Percentiles rank a stretch among this genome's conserved stretches.
Conservation (phyloP, 768 basidiomycete species). For the Trametes maxima region DNA sequence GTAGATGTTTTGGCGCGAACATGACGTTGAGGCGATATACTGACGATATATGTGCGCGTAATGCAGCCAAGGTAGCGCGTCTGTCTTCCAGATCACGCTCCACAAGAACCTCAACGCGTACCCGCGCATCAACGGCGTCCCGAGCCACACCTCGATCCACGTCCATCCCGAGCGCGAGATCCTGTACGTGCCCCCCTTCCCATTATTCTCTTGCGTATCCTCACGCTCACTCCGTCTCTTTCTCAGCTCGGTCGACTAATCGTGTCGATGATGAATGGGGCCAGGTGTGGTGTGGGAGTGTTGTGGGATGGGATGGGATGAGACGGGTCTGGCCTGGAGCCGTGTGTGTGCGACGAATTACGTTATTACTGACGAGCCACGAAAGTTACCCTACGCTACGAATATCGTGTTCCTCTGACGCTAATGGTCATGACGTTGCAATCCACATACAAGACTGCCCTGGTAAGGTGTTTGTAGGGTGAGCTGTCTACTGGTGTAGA, state of each 20-base stretch:
- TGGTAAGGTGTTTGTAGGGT: too few relatives aligned
- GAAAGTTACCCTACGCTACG: background rate
- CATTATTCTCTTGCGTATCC: background rate
- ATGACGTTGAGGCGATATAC: background rate
- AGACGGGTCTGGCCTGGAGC: too few relatives aligned
- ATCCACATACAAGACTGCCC: too few relatives aligned
- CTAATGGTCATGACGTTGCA: too few relatives aligned
- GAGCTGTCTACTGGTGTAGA: too few relatives aligned
- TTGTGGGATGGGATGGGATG: too few relatives aligned
- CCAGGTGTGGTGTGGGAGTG: too few relatives aligned
- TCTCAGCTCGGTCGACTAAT: conserved; percentile 19
- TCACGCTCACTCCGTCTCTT: background rate
- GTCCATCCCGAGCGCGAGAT: conserved; percentile 58
- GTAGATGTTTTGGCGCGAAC: background rate
- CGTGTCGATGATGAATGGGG: background rate
- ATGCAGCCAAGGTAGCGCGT: conserved; percentile 79
- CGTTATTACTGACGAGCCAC: too few relatives aligned
- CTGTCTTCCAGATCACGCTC: conserved; percentile 95
- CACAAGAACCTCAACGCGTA: conserved; percentile 99
- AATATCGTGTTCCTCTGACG: background rate
- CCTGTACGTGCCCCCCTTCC: conserved; percentile 39
- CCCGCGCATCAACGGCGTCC: conserved; percentile 85
- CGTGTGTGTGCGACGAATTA: too few relatives aligned
- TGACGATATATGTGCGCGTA: background rate
- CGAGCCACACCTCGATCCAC: conserved; percentile 80